Conservation (phyloP, 495 filamentous ascomycete genomes). For the Trichoderma asperelloides region DNA sequence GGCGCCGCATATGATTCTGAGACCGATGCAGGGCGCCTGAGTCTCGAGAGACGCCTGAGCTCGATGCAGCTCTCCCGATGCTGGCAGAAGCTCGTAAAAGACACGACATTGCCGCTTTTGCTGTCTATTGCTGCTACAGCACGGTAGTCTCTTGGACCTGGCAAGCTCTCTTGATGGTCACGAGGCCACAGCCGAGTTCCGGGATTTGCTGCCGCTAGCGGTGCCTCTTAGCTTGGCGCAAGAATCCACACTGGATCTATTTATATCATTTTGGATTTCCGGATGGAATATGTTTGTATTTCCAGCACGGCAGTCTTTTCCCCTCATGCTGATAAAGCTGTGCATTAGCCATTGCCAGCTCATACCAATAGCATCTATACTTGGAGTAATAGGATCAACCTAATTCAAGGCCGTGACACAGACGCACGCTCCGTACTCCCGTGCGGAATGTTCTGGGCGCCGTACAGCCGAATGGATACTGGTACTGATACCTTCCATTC, state of each 20-base stretch:
- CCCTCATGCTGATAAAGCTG: neutral
- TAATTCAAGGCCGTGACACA: too few relatives aligned
- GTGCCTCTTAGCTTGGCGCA: neutral
- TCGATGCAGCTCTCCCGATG: neutral
- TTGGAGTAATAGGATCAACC: neutral
- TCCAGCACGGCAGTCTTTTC: neutral
- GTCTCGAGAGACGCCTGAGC: neutral
- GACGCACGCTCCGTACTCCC: too few relatives aligned
- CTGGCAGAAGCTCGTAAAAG: neutral
- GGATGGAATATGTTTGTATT: neutral
- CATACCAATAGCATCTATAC: neutral
- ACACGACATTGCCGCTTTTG: neutral
- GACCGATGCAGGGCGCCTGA: neutral
- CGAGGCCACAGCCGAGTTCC: neutral
- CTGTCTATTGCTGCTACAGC: too few relatives aligned
- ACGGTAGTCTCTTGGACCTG: neutral
- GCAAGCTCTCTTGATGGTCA: neutral
- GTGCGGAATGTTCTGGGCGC: too few relatives aligned
- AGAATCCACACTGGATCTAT: neutral
- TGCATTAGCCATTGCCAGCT: neutral
- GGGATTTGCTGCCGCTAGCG: neutral
- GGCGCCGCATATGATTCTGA: constrained; percentile 5
- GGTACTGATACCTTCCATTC: too few relatives aligned
- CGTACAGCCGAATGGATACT: too few relatives aligned
- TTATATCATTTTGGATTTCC: neutral